Conservation (phyloP, 2,329 filamentous ascomycete species). For the Drechslerella stenobrocha region DNA sequence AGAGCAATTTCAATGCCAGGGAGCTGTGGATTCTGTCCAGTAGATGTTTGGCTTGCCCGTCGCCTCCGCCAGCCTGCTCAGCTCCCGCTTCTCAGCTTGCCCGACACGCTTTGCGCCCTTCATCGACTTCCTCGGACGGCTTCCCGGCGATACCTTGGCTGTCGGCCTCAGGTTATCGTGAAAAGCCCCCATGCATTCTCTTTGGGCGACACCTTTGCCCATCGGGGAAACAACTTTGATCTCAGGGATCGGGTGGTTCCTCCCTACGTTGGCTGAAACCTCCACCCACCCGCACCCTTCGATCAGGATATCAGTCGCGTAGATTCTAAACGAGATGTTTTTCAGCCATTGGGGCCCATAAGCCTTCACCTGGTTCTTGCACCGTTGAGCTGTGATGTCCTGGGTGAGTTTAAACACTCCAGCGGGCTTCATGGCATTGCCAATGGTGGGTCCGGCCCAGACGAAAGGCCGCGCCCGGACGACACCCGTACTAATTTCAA, state of each 20-base stretch:
- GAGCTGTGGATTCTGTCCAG: no score
- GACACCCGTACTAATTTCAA: conserved; percentile 55
- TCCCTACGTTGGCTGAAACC: conserved; percentile 77
- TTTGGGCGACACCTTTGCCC: conserved; percentile 38
- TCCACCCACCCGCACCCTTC: conserved; percentile 95
- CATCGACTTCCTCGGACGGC: conserved; percentile 27
- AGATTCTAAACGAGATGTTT: conserved; percentile 74
- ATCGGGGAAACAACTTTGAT: conserved; percentile 49
- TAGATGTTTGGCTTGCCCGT: no score
- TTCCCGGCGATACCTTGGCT: conserved; percentile 30
- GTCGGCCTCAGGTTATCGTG: conserved; percentile 43
- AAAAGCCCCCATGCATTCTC: conserved; percentile 51
- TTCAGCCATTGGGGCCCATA: conserved; percentile 67
- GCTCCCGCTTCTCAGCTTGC: conserved; percentile 20
- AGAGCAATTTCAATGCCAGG: no score
- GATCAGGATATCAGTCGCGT: conserved; percentile 81
- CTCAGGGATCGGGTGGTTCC: conserved; percentile 58
- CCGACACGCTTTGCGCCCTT: conserved; percentile 53
- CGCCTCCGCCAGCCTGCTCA: no score
- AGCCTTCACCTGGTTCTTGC: conserved; percentile 61
- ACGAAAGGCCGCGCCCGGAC: background rate
- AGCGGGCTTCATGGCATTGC: conserved; percentile 60
- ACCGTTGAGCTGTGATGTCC: conserved; percentile 82
- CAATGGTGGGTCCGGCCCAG: conserved; percentile 16
- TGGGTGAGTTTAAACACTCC: conserved; percentile 74